A percentile compares a stretch with the other conserved stretches of the same genome.
Evolutionary conservation across 805 yeast species (phyloP).

Genomic region (Candida pini): DNA sequence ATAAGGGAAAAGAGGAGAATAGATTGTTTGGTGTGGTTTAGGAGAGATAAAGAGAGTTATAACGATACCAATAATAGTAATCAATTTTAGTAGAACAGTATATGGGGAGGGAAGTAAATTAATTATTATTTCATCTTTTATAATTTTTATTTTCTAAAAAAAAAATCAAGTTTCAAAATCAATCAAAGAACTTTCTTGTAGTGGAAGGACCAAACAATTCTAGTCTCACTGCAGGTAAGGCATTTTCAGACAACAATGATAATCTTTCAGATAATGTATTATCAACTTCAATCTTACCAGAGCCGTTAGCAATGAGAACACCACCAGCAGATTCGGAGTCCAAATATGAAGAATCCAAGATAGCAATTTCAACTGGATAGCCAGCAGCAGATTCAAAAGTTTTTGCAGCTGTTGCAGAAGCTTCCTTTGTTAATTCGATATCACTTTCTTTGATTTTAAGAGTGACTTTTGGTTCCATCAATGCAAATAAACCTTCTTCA

Average conservation of each 20-base stretch:
- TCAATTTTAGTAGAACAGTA: no score
- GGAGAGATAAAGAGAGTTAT: no score
- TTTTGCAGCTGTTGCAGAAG: constrained; percentile 54
- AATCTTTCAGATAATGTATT: constrained; percentile 95
- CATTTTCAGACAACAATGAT: constrained; percentile 70
- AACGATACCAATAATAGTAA: no score
- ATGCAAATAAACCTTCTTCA: constrained; percentile 66
- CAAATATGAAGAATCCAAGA: constrained; percentile 55
- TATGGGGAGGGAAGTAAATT: no score
- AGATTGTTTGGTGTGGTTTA: no score
- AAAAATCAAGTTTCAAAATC: constrained; percentile 23
- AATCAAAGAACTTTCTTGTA: constrained; percentile 88
- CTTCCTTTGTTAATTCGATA: constrained; percentile 52
- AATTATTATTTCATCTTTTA: no score
- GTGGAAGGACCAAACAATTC: constrained; percentile 83
- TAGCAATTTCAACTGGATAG: constrained; percentile 45
- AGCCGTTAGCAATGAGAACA: constrained; percentile 59
- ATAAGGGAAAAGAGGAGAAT: no score
- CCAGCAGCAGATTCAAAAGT: constrained; percentile 60
- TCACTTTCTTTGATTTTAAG: constrained; percentile 68
- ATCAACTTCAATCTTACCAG: constrained; percentile 82
- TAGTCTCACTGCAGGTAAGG: constrained; percentile 88
- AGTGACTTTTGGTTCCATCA: constrained; percentile 65
- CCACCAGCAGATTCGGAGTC: constrained; percentile 78
- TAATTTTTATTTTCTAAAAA: no score